Conservation (phyloP, 257 asterid species). For the Verbena officinalis region DNA sequence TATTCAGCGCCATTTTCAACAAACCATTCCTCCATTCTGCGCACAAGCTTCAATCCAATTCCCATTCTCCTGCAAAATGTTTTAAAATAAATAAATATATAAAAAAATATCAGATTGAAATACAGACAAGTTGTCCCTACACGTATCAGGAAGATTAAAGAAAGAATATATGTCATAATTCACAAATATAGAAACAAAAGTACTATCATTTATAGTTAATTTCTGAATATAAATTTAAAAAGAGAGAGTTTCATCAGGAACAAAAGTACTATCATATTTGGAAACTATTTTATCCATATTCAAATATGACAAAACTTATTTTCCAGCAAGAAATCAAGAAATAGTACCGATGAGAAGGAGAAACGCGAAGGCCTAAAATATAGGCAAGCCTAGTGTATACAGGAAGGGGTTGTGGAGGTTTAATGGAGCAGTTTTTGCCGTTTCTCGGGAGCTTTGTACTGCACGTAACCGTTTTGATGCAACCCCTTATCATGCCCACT, state of each 20-base stretch:
- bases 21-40: conserved; percentile 61
- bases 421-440: conserved; percentile 18
- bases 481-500: conserved; percentile 74
- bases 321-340: neutral
- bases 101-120: neutral
- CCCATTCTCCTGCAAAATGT: conserved; percentile 58
- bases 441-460: conserved; percentile 46
- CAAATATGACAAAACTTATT: neutral
- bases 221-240: too few species aligned
- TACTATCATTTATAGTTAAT: too few species aligned
- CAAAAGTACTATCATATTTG: conserved; percentile 30
- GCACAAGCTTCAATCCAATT: conserved; percentile 55
- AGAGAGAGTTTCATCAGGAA: too few species aligned
- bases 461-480: conserved; percentile 69
- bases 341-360: conserved; percentile 61
- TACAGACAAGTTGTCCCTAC: conserved; percentile 3
- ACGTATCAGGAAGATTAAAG: conserved; percentile 2
- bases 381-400: conserved; percentile 60
- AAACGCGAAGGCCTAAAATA: conserved; percentile 70
- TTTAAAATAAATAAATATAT: neutral
- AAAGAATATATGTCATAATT: neutral
- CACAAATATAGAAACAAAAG: conserved; percentile 1
- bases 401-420: conserved; percentile 37
- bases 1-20: conserved; percentile 61
- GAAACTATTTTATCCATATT: conserved; percentile 7